Evolutionary conservation across 352 stramenopile species (phyloP), one percentile per base, ranked within the genome.

Genomic region (Peronospora tabacina): DNA sequence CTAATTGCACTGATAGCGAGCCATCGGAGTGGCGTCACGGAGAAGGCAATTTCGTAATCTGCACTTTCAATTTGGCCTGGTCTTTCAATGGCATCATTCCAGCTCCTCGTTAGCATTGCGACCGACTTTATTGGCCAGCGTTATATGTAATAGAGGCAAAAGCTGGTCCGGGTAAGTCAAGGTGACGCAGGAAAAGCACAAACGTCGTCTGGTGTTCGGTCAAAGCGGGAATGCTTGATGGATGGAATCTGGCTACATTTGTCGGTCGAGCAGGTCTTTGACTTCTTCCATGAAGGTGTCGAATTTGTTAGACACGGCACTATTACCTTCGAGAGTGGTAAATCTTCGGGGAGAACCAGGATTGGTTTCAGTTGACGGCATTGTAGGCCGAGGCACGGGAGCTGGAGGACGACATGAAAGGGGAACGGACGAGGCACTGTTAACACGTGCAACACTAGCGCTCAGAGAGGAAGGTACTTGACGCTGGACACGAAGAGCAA

Each of bases 1-100:
- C 87, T 69, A 30, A 98, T 86, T n/a, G 72, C 61, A 38, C 82
- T 95, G 22, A 98, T 81, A 17, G 84, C 89, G 0, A 73, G 55
- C 67, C 97, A 95, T 43, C 69, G 86, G 40, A 88, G 74, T 20
- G 89, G 77, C 0, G 63, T 62, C 94, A 90, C 33, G 82, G 19
- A n/a, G n/a, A 3, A 22, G 56, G 94, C 40, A 98, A 59, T 54
- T 94, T 84, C 39, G 92, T 72, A 2, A 98, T 3, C 72, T 52
- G 90, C 16, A 97, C 84, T 46, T 95, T 85, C 40, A 81, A 59
- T 40, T 77, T 81, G 3, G 66, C 3, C 66, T 53, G 1, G 52
- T 5, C 57, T 28, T 65, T 67, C 8, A 74, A 30, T 2, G 71
- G 62, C 9, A 78, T 55, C 32, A 58, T 32, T 2, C 54, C 43